These are phyloP conservation scores for Geotrichum histeridarum DNA, from an alignment of 1,139 yeast species.

Conservation along the genomic window DNA sequence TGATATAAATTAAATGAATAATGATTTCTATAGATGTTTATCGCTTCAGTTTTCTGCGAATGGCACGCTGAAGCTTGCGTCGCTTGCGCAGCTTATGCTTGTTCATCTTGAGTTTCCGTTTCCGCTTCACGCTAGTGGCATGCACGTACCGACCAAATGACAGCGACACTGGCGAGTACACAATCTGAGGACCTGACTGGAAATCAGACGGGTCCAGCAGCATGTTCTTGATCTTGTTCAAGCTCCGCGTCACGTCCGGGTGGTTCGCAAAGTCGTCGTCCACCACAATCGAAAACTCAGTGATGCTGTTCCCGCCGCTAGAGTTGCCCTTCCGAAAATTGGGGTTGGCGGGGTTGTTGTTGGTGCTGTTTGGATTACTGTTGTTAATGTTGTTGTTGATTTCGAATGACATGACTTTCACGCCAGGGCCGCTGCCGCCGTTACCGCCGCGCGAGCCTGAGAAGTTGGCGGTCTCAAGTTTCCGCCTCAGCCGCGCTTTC, in stretches of 20 bases:
- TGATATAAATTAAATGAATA: not conserved
- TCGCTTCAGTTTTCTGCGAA: conserved; percentile 35
- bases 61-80: conserved; percentile 41
- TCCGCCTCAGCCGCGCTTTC: conserved; percentile 8
- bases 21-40: not conserved
- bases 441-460: not conserved
- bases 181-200: conserved; percentile 7
- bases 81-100: conserved; percentile 45
- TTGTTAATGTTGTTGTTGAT: conserved; percentile 3
- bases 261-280: conserved; percentile 10
- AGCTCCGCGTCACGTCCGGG: conserved; percentile 10
- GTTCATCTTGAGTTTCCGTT: conserved; percentile 45
- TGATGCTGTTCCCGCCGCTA: not conserved
- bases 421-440: conserved; percentile 1
- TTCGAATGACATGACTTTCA: conserved; percentile 12
- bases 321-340: not conserved
- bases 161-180: conserved; percentile 18
- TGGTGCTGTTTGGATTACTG: not conserved
- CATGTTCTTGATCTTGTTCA: conserved; percentile 2
- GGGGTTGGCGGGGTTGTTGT: not conserved
- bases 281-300: conserved; percentile 11
- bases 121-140: conserved; percentile 41
- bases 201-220: conserved; percentile 1
- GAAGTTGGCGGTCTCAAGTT: not conserved
- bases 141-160: conserved; percentile 22